Conservation (phyloP, 805 yeast genomes). For the Schwanniomyces polymorphus region DNA sequence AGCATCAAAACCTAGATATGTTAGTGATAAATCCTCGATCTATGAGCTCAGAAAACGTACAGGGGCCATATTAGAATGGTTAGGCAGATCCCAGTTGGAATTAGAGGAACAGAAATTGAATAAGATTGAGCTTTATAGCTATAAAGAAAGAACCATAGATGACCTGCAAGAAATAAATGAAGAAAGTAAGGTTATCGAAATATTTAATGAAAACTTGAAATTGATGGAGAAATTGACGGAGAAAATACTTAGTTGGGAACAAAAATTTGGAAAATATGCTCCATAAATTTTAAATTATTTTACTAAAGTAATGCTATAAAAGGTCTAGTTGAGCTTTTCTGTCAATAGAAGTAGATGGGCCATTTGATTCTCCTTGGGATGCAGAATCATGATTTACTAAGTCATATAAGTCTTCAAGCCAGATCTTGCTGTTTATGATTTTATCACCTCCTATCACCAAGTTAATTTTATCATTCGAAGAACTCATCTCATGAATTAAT, state of each 20-base stretch:
- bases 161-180: conserved; percentile 14
- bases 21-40: conserved; percentile 70
- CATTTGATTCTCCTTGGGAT: not conserved
- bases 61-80: conserved; percentile 87
- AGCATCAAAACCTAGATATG: conserved; percentile 81
- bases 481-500: conserved; percentile 69
- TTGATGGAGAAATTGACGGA: conserved; percentile 74
- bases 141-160: conserved; percentile 36
- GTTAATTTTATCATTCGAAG: conserved; percentile 55
- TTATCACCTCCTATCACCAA: conserved; percentile 74
- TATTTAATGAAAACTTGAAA: conserved; percentile 58
- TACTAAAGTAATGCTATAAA: conserved; percentile 11
- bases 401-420: conserved; percentile 35
- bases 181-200: conserved; percentile 34
- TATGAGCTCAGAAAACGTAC: conserved; percentile 86
- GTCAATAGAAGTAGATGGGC: conserved; percentile 1
- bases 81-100: conserved; percentile 84
- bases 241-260: conserved; percentile 77
- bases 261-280: conserved; percentile 57
- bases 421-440: conserved; percentile 32
- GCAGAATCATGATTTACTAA: conserved; percentile 16
- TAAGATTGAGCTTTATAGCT: conserved; percentile 48
- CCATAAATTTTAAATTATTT: conserved; percentile 20
- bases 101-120: conserved; percentile 70
- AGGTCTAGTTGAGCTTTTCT: conserved; percentile 40